Evolutionary conservation across 257 asterid species (phyloP).

Genomic region (Lithospermum erythrorhizon): DNA sequence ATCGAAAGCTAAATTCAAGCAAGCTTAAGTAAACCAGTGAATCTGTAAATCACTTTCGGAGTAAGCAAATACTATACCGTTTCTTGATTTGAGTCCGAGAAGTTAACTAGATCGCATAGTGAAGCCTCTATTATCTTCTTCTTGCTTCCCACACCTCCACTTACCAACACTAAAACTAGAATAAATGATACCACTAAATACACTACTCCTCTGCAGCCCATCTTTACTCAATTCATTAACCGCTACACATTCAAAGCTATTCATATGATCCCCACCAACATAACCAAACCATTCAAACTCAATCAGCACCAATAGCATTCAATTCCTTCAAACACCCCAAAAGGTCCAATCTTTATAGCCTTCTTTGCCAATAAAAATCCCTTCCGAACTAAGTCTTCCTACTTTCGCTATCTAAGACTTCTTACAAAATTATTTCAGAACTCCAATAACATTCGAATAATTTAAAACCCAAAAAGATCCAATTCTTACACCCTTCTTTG

Average conservation of each 20-base stretch:
- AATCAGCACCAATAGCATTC: constrained; percentile 7
- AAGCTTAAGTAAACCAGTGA: neutral
- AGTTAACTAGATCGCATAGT: constrained; percentile 27
- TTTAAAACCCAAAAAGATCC: constrained; percentile 16
- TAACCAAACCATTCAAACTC: constrained; percentile 8
- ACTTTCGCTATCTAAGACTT: no score
- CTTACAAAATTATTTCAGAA: neutral
- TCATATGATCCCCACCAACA: constrained; percentile 29
- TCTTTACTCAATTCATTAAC: constrained; percentile 36
- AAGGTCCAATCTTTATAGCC: constrained; percentile 27
- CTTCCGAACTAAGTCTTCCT: no score
- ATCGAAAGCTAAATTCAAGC: neutral
- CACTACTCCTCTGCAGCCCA: constrained; percentile 26
- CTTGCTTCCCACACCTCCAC: constrained; percentile 31
- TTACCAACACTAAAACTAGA: constrained; percentile 29
- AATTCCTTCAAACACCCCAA: constrained; percentile 3
- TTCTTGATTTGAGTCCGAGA: constrained; percentile 37
- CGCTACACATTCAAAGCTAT: constrained; percentile 25
- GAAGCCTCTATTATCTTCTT: constrained; percentile 30
- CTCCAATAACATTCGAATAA: constrained; percentile 3
- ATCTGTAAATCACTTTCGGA: no score
- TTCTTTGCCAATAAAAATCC: no score
- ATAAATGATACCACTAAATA: constrained; percentile 26
- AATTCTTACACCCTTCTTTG: constrained; percentile 14
- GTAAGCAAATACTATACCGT: constrained; percentile 29